A percentile compares a stretch with the other conserved stretches of the same genome.
Evolutionary conservation across 2,329 filamentous ascomycete species (phyloP).

Genomic region (Pseudogymnoascus sp.): DNA sequence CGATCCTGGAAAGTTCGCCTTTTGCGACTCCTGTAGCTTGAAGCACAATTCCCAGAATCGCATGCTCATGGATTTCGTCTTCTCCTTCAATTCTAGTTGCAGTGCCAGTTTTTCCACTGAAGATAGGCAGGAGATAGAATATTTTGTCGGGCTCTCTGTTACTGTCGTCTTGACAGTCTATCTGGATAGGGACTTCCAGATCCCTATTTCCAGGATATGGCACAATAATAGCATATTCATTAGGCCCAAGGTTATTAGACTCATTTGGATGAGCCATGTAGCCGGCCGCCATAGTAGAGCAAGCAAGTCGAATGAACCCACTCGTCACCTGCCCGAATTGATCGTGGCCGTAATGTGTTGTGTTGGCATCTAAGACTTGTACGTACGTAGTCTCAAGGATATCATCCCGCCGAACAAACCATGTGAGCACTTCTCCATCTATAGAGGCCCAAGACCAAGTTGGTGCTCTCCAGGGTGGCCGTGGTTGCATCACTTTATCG

Average conservation of each 20-base stretch:
- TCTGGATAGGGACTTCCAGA: constrained; percentile 4
- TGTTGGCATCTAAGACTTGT: constrained; percentile 14
- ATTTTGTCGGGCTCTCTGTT: not conserved
- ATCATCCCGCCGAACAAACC: constrained; percentile 4
- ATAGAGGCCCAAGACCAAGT: constrained; percentile 17
- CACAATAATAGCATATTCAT: not conserved
- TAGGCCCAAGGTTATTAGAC: not conserved
- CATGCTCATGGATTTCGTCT: not conserved
- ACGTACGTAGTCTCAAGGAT: constrained; percentile 10
- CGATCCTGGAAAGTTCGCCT: constrained; percentile 13
- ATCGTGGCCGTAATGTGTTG: constrained; percentile 12
- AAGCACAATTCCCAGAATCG: constrained; percentile 13
- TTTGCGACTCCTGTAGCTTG: constrained; percentile 10
- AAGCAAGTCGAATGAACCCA: constrained; percentile 17
- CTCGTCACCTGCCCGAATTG: constrained; percentile 15
- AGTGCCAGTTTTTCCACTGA: not conserved
- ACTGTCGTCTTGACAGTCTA: constrained; percentile 14
- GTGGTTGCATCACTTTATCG: not conserved
- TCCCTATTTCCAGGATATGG: not conserved
- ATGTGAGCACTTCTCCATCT: constrained; percentile 9
- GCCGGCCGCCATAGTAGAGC: constrained; percentile 14
- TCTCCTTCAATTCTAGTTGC: too few relatives aligned
- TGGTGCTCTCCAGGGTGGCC: constrained; percentile 15
- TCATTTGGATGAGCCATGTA: constrained; percentile 10
- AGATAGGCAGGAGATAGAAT: constrained; percentile 10